Evolutionary conservation across 1,284 basidiomycete species (phyloP), one percentile per base, ranked within the genome.

Genomic region (Cutaneotrichosporon arboriforme): DNA sequence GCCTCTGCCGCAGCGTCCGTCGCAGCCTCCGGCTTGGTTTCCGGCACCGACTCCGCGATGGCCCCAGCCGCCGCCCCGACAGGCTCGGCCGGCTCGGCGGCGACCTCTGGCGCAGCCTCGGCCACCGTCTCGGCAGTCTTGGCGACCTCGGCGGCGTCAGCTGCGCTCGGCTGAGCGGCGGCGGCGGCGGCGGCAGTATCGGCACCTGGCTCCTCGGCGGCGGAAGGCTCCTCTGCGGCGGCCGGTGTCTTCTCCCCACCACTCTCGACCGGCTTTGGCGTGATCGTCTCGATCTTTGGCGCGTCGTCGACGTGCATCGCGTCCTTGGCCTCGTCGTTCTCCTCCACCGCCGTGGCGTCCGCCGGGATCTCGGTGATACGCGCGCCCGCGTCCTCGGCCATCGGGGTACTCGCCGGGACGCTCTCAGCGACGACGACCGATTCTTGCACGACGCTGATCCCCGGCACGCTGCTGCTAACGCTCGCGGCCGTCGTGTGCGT

Each of bases 341-440:
- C 31, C 47, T 15, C 38, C 14, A 10, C 37, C 15, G 20, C 22
- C 13, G 41, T 37, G 7, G 40, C 33, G 23, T 44, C 42, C 13
- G 23, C 22, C 8, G 49, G 43, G 43, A 45, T 17, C 43, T 45
- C 43, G 17, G 43, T 45, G 33, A 45, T 45, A 17, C 31, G 33
- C 43, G 43, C 43, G 5, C 14, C 40, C n/a, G 40, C 21, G 4
- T 18, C 33, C 33, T 36, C 33, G 8, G 31, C 44, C 33, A 17
- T 33, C 33, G 44, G 44, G 8, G 17, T 18, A 4, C 7, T 13
- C 8, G 41, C 41, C 41, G 31, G 42, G 23, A 10, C 42, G 12
- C 17, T 9, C 26, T 34, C 42, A 44, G 31, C 7, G 14, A 18
- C 42, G 12, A 14, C 40, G 21, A 41, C 17, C 21, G 41, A 13